These are phyloP conservation scores for Penicillium crustosum DNA, from an alignment of 2,329 filamentous ascomycete species.

Conservation along the genomic window DNA sequence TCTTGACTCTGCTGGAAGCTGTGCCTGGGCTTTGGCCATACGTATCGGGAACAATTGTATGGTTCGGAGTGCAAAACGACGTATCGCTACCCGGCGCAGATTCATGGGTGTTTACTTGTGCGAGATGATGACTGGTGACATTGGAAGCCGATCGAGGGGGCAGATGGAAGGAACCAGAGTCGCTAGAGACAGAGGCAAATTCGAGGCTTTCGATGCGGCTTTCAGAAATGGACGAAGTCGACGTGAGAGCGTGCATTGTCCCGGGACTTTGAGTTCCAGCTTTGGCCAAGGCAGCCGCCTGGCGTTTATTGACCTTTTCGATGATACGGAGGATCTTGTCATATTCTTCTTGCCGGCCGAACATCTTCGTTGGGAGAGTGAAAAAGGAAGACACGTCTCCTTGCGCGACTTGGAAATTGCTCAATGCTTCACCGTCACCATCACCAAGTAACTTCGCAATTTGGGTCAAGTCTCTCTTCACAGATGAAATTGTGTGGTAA, in stretches of 20 bases:
- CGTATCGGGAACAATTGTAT: constrained; percentile 15
- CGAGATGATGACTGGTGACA: constrained; percentile 29
- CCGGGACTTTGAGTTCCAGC: constrained; percentile 37
- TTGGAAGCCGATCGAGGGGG: constrained; percentile 42
- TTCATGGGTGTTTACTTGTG: constrained; percentile 35
- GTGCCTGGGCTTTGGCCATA: constrained; percentile 7
- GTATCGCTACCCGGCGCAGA: constrained; percentile 39
- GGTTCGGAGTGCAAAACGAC: constrained; percentile 34
- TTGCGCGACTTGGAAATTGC: constrained; percentile 73
- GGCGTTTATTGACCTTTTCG: constrained; percentile 69
- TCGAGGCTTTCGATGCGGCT: constrained; percentile 50
- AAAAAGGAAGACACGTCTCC: constrained; percentile 92
- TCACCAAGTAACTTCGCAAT: constrained; percentile 73
- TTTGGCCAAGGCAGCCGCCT: constrained; percentile 45
- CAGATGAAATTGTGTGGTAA: constrained; percentile 83
- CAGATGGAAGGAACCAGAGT: constrained; percentile 50
- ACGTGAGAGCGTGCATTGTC: constrained; percentile 51
- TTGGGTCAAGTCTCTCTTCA: constrained; percentile 75
- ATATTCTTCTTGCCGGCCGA: constrained; percentile 74
- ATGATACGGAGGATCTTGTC: constrained; percentile 71
- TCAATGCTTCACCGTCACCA: constrained; percentile 69
- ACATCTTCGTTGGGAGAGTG: constrained; percentile 76
- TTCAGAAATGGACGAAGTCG: constrained; percentile 55
- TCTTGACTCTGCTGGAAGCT: constrained; percentile 33
- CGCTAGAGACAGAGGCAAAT: constrained; percentile 55